A percentile compares a stretch with the other conserved stretches of the same genome.
These are phyloP conservation scores for Euphorbia lathyris DNA, from an alignment of 345 rosid genomes.

Conservation along the genomic window DNA sequence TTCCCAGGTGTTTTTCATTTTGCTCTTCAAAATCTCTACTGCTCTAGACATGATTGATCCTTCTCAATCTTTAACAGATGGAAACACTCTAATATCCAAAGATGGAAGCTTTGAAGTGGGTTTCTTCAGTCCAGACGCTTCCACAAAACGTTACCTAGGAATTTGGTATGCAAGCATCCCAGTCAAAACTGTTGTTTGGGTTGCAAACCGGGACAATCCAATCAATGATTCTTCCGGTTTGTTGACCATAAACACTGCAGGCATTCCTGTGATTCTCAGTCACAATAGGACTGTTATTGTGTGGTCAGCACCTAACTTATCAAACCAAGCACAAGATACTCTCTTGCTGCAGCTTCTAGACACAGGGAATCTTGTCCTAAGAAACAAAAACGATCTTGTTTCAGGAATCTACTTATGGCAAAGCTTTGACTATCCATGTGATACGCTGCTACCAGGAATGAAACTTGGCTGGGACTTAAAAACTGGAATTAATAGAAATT, in stretches of 20 bases:
- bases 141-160: conserved; percentile 16
- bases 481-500: background rate
- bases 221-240: conserved; percentile 14
- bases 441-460: conserved; percentile 4
- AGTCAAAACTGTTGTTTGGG: conserved; percentile 14
- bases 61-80: conserved; percentile 18
- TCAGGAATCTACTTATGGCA: background rate
- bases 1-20: background rate
- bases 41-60: conserved; percentile 20
- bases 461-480: background rate
- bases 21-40: conserved; percentile 1
- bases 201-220: conserved; percentile 17
- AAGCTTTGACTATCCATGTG: conserved; percentile 13
- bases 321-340: background rate
- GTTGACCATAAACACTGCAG: conserved; percentile 5
- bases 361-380: conserved; percentile 12
- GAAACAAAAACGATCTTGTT: background rate
- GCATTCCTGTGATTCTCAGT: conserved; percentile 1
- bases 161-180: conserved; percentile 10
- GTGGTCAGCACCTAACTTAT: conserved; percentile 15
- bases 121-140: conserved; percentile 16
- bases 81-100: conserved; percentile 10
- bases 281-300: background rate
- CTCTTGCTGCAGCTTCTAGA: conserved; percentile 10
- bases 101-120: conserved; percentile 16